These are phyloP conservation scores for Fraxinus xanthoxyloides DNA, from an alignment of 305 asterid genomes.

Conservation along the genomic window DNA sequence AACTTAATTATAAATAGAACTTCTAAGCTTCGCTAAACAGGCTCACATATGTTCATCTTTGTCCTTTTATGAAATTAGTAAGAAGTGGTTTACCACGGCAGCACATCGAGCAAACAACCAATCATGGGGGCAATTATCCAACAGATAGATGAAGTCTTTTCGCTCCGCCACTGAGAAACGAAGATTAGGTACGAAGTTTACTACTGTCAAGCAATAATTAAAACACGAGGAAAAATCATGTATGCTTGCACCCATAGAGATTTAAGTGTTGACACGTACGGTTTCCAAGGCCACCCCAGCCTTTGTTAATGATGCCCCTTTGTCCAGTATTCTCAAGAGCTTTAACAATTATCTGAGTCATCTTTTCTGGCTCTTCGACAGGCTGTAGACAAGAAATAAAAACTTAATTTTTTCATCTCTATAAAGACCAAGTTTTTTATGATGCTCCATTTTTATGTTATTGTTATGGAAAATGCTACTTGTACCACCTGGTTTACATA, in stretches of 20 bases:
- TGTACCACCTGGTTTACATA: no score
- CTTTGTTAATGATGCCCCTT: constrained; percentile 92
- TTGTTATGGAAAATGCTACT: not conserved
- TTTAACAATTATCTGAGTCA: constrained; percentile 81
- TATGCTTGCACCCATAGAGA: not conserved
- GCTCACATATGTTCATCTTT: not conserved
- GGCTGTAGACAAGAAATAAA: constrained; percentile 52
- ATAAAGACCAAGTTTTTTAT: not conserved
- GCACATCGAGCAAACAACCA: constrained; percentile 84
- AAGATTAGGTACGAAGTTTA: not conserved
- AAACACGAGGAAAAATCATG: not conserved
- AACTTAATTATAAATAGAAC: not conserved
- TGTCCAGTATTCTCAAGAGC: constrained; percentile 76
- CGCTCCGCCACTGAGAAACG: constrained; percentile 62
- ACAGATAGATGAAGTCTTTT: constrained; percentile 61
- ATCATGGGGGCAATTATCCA: constrained; percentile 94
- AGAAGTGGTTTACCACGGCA: constrained; percentile 63
- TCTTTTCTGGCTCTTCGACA: constrained; percentile 89
- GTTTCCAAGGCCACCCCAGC: constrained; percentile 99
- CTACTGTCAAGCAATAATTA: not conserved
- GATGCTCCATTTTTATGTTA: not conserved
- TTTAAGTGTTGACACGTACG: constrained; percentile 38
- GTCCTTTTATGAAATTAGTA: not conserved
- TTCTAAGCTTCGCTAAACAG: not conserved
- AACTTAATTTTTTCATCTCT: not conserved